A percentile compares a stretch with the other conserved stretches of the same genome.
Evolutionary conservation across 2,329 filamentous ascomycete species (phyloP).

Genomic region (Emmonsiellopsis sp.): DNA sequence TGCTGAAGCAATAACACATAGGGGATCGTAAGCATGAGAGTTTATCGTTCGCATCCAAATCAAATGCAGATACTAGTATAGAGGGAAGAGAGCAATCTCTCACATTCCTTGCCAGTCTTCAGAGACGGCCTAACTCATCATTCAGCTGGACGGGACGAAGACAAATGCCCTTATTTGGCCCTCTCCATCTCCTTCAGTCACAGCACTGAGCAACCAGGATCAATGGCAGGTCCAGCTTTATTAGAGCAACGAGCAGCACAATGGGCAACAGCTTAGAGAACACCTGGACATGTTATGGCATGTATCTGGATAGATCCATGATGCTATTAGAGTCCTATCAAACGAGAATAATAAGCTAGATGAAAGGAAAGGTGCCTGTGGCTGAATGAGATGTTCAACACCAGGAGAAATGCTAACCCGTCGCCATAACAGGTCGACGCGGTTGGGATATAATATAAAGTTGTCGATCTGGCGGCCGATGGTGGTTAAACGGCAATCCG

Average conservation of each 20-base stretch:
- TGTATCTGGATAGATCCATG: no score
- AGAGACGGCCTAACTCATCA: not conserved
- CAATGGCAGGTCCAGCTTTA: not conserved
- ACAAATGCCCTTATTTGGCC: not conserved
- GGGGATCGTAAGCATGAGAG: not conserved
- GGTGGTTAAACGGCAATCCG: no score
- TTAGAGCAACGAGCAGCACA: not conserved
- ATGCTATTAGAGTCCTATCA: no score
- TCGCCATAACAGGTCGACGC: not conserved
- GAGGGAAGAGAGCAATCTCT: not conserved
- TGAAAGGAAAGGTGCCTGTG: no score
- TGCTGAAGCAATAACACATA: not conserved
- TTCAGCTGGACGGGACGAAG: not conserved
- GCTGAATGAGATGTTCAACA: no score
- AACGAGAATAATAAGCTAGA: no score
- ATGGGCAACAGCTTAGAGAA: not conserved
- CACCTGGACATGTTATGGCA: no score
- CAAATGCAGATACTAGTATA: not conserved
- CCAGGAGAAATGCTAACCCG: not conserved
- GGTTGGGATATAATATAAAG: not conserved
- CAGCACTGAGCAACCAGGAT: not conserved
- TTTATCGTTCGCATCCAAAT: not conserved
- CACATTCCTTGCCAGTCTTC: not conserved
- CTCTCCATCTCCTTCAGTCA: not conserved
- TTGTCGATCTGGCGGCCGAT: no score